Percentiles rank a stretch among this genome's conserved stretches.
These are phyloP conservation scores for Saccharomyces uvarum DNA, from an alignment of 1,139 yeast species.

Conservation along the genomic window DNA sequence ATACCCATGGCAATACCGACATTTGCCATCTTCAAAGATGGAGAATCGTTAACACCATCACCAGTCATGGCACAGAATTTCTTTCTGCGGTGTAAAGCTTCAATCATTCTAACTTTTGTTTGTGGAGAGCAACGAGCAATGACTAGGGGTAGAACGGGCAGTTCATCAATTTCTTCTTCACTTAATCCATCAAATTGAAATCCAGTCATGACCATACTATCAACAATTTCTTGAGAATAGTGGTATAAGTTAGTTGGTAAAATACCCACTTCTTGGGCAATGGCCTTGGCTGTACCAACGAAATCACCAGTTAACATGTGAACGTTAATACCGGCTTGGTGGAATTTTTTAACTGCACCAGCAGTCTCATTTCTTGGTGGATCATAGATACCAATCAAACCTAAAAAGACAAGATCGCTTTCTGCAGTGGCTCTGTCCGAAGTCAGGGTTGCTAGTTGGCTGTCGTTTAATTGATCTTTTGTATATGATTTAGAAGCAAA, in stretches of 20 bases:
- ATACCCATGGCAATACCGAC: conserved; percentile 97
- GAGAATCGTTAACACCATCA: conserved; percentile 98
- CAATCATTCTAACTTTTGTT: conserved; percentile 85
- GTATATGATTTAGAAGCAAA: conserved; percentile 48
- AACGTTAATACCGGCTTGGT: conserved; percentile 91
- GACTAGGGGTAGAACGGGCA: conserved; percentile 75
- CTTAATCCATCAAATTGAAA: conserved; percentile 66
- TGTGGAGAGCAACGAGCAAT: conserved; percentile 97
- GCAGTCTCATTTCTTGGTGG: conserved; percentile 90
- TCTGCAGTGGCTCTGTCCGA: conserved; percentile 45
- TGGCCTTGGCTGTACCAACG: conserved; percentile 83
- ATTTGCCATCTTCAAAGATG: conserved; percentile 94
- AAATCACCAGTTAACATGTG: conserved; percentile 99
- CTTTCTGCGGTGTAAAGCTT: conserved; percentile 85
- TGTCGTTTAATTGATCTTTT: conserved; percentile 36
- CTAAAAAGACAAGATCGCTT: conserved; percentile 68
- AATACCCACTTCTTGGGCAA: conserved; percentile 89
- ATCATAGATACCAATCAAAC: conserved; percentile 90
- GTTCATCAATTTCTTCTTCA: conserved; percentile 60
- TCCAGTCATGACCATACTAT: conserved; percentile 71
- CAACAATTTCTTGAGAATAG: conserved; percentile 62
- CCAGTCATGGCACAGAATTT: conserved; percentile 99
- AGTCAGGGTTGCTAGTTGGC: conserved; percentile 9
- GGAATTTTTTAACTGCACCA: conserved; percentile 61
- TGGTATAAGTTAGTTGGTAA: conserved; percentile 62